Evolutionary conservation across 352 stramenopile genomes (phyloP), one percentile per base, ranked within the genome.

Genomic region (Globisporangium heterothallicum): DNA sequence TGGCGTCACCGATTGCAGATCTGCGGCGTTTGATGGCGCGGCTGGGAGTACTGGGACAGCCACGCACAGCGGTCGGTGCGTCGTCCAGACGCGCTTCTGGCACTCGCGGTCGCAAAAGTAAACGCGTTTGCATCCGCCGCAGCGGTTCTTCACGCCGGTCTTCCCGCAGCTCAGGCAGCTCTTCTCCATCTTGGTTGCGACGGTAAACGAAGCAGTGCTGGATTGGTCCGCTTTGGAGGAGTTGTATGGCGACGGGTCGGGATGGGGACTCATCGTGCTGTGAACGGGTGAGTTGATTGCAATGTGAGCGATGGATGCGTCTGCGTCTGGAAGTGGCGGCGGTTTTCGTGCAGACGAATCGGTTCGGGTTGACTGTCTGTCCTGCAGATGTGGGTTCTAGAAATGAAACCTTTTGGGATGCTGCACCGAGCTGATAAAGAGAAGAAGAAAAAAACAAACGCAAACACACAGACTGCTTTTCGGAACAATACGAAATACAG

Each of bases 101-200:
- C 83, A 94, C 30, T 84, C 70, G 46, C 75, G 78, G 53, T 77
- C 72, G 62, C 80, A 92, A 55, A 94, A 94, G 66, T 77, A 86
- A 22, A 88, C 83, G 53, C 50, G 38, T 7, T 69, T 68, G 42
- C 83, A 93, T 45, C 74, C 74, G 35, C 83, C 83, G 58, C 80
- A 91, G 63, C 81, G 76, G 60, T 83, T 87, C 53, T 82, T 84
- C 21, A 77, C 78, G 42, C 65, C 58, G 13, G 9, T 2, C 27
- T 58, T 53, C 8, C 75, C 67, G 48, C 81, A 92, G 14, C 56
- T 56, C 2, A 78, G 67, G 36, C 81, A 89, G 9, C 18, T 36
- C 25, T 52, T 43, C 24, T 41, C 32, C 16, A 43, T 38, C 32
- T 44, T 16, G 42, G 24, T 14, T 24, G 25, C 22, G 36, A 21